Base-by-base conservation (phyloP, 2,329 filamentous ascomycete genomes). In the Dactylellina haptotyla region DNA sequence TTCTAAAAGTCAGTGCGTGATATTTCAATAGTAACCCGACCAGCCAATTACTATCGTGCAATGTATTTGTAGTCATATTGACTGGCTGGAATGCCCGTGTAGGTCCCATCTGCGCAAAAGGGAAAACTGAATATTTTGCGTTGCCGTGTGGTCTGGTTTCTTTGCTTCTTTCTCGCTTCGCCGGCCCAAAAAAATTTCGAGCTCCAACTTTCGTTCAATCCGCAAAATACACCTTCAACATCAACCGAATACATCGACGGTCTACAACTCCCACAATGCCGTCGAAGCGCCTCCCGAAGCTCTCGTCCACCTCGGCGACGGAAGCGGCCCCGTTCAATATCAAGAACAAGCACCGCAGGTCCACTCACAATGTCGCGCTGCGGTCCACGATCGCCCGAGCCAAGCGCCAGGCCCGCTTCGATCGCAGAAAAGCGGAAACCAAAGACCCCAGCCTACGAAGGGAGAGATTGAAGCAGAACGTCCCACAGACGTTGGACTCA, bases 341-440 rank as follows among this genome's bases (percentile, higher is more conserved):
- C 1, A 85, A 84, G 73, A 96, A 96, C 82, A 97, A 97, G 81
- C 82, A 91, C 20, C 89, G 89, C 79, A 87, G 95, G 75, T 87
- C 95, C 80, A 85, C 89, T 77, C 86, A 94, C 72, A 90, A 93
- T 79, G 84, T 97, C 72, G 88, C 91, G 77, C 86, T 90, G 79
- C 98, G 97, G 83, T 90, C 90, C 79, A 84, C 86, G 46, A 87
- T 87, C 76, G 90, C 92, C 79, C 89, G 88, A 79, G 84, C 88
- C 50, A 91, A 90, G 78, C 88, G 91, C 78, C 90, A 93, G 78
- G 86, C 89, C 78, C 88, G 93, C 75, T 90, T 93, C 80, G 87
- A 87, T 53, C 86, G 92, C 72, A 93, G 92, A 82, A 91, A 90
- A 82, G 91, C 93, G 79, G 95, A 99, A 82, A 87, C 89, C 76